Conservation (phyloP, 1,284 basidiomycete species). For the Cutaneotrichosporon sp. region DNA sequence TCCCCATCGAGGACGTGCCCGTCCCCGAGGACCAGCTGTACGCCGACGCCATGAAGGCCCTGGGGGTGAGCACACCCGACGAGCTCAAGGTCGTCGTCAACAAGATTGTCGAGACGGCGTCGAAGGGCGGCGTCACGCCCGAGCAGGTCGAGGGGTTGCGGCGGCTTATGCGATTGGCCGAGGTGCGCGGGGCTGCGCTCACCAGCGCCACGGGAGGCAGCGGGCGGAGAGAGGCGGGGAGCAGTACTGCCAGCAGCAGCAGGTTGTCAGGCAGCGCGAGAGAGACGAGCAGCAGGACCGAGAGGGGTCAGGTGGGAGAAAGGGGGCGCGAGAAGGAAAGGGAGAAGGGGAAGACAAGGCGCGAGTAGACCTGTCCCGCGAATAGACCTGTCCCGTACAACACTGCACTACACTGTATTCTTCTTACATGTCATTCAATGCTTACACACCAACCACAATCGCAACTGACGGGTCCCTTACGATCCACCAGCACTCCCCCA, state of each 20-base stretch:
- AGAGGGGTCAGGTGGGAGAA: background rate
- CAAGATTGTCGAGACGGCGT: constrained; percentile 19
- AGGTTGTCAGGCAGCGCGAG: too few relatives aligned
- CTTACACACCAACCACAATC: too few relatives aligned
- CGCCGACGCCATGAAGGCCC: constrained; percentile 20
- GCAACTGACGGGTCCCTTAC: too few relatives aligned
- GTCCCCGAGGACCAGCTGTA: constrained; percentile 29
- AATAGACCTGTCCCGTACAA: too few relatives aligned
- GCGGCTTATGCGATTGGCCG: constrained; percentile 18
- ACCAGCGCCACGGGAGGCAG: background rate
- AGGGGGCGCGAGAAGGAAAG: background rate
- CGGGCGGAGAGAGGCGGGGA: background rate
- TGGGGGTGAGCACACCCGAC: constrained; percentile 18
- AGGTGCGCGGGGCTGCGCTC: constrained; percentile 6
- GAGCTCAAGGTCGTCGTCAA: constrained; percentile 21
- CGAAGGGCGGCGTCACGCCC: constrained; percentile 14
- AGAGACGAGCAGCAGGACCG: too few relatives aligned
- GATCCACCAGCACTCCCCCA: too few relatives aligned
- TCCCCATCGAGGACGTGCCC: constrained; percentile 44
- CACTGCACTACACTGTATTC: too few relatives aligned
- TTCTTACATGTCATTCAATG: background rate
- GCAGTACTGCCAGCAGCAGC: too few relatives aligned
- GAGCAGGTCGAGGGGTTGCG: constrained; percentile 25
- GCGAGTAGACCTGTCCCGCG: background rate
- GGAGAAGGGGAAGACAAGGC: background rate